A percentile compares a stretch with the other conserved stretches of the same genome.
Conservation (phyloP, 768 basidiomycete species). For the Phaffia australis region DNA sequence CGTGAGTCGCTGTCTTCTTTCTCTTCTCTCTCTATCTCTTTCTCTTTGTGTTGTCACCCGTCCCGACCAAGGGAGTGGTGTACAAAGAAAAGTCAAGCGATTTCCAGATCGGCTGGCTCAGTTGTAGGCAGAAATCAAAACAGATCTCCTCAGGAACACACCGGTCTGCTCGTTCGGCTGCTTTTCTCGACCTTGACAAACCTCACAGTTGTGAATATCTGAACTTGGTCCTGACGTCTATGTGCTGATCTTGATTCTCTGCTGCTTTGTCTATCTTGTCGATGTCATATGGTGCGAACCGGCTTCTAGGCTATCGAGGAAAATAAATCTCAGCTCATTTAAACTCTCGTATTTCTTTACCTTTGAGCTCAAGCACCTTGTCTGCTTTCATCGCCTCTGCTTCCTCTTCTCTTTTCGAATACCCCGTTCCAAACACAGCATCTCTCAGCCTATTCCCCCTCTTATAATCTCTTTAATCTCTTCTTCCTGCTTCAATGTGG, state of each 20-base stretch:
- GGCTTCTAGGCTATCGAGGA: background rate
- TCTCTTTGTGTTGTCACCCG: background rate
- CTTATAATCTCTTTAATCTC: background rate
- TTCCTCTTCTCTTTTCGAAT: background rate
- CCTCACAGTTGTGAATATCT: too few relatives aligned
- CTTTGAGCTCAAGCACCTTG: background rate
- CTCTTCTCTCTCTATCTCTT: background rate
- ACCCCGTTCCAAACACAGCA: background rate
- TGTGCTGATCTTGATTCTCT: too few relatives aligned
- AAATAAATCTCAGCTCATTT: background rate
- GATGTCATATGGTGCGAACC: background rate
- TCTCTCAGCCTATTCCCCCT: background rate
- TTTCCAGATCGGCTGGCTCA: background rate
- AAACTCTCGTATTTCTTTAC: background rate
- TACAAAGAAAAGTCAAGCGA: background rate
- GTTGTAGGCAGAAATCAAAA: background rate
- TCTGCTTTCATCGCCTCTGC: background rate
- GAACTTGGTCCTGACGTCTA: too few relatives aligned
- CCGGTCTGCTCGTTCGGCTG: background rate
- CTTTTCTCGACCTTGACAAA: background rate
- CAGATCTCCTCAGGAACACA: background rate
- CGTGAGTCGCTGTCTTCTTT: background rate
- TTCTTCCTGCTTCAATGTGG: constrained; percentile 2
- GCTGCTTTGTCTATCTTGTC: background rate
- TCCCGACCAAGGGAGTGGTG: too few relatives aligned